phyloP scores from a whole-genome alignment of 345 rosid species.

The Eucalyptus polybractea region DNA sequence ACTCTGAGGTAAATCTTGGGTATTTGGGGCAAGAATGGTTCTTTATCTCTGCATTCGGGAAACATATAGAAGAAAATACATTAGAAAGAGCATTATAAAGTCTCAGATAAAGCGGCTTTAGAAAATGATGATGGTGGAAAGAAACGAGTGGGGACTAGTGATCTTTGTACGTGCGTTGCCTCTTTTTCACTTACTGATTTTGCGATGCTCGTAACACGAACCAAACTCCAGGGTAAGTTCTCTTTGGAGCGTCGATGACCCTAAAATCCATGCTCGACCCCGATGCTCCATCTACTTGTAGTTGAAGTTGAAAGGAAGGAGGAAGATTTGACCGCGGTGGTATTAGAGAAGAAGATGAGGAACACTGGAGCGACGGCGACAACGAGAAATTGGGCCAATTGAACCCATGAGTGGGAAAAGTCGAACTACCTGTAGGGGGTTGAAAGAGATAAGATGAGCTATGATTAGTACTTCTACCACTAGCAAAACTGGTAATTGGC shows the following conservation, averaged over 20 bases:
- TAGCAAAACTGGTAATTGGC: background rate
- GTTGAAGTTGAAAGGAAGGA: conserved; percentile 36
- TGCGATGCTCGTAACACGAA: conserved; percentile 76
- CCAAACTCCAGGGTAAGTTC: conserved; percentile 86
- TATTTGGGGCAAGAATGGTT: conserved; percentile 85
- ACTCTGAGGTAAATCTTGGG: conserved; percentile 89
- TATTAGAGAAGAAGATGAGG: conserved; percentile 35
- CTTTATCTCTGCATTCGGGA: conserved; percentile 41
- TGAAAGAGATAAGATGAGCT: background rate
- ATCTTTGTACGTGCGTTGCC: background rate
- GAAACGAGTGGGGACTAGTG: background rate
- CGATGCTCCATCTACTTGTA: conserved; percentile 22
- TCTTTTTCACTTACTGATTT: conserved; percentile 63
- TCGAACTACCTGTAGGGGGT: background rate
- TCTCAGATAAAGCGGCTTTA: background rate
- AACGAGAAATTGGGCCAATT: background rate
- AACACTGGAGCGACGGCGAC: background rate
- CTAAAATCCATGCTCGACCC: conserved; percentile 55
- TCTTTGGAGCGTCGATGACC: conserved; percentile 63
- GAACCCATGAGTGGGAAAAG: background rate
- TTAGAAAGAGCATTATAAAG: background rate
- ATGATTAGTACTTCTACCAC: background rate
- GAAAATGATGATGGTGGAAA: background rate
- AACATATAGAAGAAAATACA: background rate
- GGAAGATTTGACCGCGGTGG: conserved; percentile 43